A percentile compares a stretch with the other conserved stretches of the same genome.
Conservation (phyloP, 2,329 filamentous ascomycete species). For the Coniella vitis region DNA sequence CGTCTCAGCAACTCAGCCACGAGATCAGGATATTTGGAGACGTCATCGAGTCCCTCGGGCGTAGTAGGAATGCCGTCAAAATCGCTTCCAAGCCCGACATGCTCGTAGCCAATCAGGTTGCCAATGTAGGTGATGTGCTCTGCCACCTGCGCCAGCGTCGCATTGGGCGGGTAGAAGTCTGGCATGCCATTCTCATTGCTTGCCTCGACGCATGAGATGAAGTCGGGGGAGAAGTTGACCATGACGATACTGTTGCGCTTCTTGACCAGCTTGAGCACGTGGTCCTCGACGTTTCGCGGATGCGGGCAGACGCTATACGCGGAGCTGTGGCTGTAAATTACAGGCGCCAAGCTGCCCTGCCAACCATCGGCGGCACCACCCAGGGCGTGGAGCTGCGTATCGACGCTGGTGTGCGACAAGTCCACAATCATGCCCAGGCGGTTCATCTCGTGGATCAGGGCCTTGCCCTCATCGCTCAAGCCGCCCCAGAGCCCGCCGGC, state of each 20-base stretch:
- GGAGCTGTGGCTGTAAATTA: slow-evolving; percentile 86
- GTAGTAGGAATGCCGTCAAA: slow-evolving; percentile 70
- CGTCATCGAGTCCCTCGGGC: slow-evolving; percentile 74
- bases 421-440: slow-evolving; percentile 92
- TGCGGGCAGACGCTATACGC: slow-evolving; percentile 77
- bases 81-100: slow-evolving; percentile 84
- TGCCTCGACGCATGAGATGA: slow-evolving; percentile 66
- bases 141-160: slow-evolving; percentile 70
- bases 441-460: slow-evolving; percentile 83
- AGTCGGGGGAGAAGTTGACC: slow-evolving; percentile 82
- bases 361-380: slow-evolving; percentile 51
- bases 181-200: slow-evolving; percentile 59
- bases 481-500: slow-evolving; percentile 61
- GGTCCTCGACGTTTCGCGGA: slow-evolving; percentile 83
- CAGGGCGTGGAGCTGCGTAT: slow-evolving; percentile 82
- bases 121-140: slow-evolving; percentile 80
- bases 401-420: slow-evolving; percentile 65
- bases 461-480: slow-evolving; percentile 61
- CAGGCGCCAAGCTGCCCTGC: slow-evolving; percentile 68
- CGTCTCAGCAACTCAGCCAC: slow-evolving; percentile 66
- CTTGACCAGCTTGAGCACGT: slow-evolving; percentile 72
- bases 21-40: slow-evolving; percentile 73
- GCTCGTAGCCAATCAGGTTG: slow-evolving; percentile 72
- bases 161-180: slow-evolving; percentile 57
- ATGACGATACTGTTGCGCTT: slow-evolving; percentile 71